Conservation (phyloP, 768 basidiomycete species). For the Suillus subalutaceus region DNA sequence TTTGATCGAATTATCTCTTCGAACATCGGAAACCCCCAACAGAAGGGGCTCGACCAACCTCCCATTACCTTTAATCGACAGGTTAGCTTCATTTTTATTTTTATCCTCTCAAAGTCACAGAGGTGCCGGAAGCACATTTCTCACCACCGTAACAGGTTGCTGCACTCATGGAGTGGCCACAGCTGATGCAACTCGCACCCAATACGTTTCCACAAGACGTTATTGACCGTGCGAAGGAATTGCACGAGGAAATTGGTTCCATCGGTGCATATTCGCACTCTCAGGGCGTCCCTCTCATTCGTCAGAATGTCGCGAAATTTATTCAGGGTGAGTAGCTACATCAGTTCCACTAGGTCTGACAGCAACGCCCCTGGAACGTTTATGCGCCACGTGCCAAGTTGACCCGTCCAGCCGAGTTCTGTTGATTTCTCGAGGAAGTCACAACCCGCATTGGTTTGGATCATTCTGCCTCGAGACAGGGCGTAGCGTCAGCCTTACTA, state of each 20-base stretch:
- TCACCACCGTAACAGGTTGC: conserved; percentile 60
- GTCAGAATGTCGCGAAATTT: conserved; percentile 86
- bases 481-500: not conserved
- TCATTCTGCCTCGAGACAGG: not conserved
- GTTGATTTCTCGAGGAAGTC: not conserved
- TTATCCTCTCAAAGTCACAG: not conserved
- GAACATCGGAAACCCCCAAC: conserved; percentile 99
- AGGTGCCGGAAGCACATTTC: conserved; percentile 8
- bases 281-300: conserved; percentile 88
- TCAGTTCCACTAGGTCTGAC: not conserved
- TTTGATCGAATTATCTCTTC: conserved; percentile 90
- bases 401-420: not conserved
- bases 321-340: conserved; percentile 64
- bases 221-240: conserved; percentile 76
- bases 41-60: conserved; percentile 90
- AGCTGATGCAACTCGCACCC: conserved; percentile 74
- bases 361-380: not conserved
- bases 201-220: conserved; percentile 86
- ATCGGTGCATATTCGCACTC: conserved; percentile 96
- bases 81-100: conserved; percentile 47
- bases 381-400: not conserved
- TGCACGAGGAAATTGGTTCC: conserved; percentile 86
- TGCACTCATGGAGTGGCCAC: conserved; percentile 90
- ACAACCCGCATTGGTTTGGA: not conserved
- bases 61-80: conserved; percentile 93